Conservation (phyloP, 2,329 filamentous ascomycete species). For the Penicillium sp. region DNA sequence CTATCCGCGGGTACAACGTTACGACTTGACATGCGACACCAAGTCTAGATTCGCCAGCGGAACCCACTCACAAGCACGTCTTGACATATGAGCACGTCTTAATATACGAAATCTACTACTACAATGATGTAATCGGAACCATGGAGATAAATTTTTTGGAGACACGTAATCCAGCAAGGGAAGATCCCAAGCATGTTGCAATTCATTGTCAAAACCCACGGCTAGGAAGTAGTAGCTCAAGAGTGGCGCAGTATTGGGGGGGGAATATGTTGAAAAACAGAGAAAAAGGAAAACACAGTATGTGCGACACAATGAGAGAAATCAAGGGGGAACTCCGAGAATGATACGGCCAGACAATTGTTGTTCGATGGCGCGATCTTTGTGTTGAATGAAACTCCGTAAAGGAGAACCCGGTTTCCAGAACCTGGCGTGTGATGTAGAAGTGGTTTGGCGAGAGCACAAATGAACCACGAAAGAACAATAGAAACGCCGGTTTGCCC, state of each 20-base stretch:
- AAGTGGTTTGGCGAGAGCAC: conserved; percentile 1
- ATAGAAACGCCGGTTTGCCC: conserved; percentile 12
- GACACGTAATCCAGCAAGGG: background rate
- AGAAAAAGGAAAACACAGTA: background rate
- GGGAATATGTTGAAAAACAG: conserved; percentile 11
- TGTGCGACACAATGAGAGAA: background rate
- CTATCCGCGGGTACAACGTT: conserved; percentile 1
- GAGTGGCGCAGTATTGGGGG: conserved; percentile 1
- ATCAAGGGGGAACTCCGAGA: background rate
- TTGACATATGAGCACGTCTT: background rate
- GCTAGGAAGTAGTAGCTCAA: conserved; percentile 8
- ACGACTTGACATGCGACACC: background rate
- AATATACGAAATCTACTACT: background rate
- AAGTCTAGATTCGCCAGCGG: background rate
- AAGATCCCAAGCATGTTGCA: background rate
- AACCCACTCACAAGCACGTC: background rate
- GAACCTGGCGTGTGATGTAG: conserved; percentile 6
- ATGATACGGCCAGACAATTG: conserved; percentile 7
- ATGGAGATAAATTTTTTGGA: background rate
- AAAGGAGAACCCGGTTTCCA: background rate
- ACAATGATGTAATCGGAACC: background rate
- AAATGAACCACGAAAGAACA: conserved; percentile 2
- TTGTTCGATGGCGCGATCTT: conserved; percentile 7
- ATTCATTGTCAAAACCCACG: conserved; percentile 5
- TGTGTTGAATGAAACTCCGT: conserved; percentile 1